Evolutionary conservation across 2,329 filamentous ascomycete genomes (phyloP).

Genomic region (Orbilia blumenaviensis): DNA sequence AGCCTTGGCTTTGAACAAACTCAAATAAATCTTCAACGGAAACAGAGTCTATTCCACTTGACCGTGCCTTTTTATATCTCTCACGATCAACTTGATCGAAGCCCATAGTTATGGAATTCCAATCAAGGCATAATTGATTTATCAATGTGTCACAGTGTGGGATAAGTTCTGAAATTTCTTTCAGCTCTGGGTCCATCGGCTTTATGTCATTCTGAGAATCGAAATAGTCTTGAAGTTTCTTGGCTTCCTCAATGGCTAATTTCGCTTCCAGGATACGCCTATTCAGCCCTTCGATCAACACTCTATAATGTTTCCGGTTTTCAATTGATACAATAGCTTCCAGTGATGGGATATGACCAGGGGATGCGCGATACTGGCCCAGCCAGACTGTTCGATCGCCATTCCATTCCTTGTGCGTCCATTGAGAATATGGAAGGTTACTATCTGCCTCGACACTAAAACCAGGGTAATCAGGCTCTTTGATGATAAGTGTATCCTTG

Average conservation of each 20-base stretch:
- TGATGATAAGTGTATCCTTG: constrained; percentile 7
- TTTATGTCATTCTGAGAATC: background rate
- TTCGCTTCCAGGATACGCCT: background rate
- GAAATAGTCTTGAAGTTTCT: background rate
- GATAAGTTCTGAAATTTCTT: background rate
- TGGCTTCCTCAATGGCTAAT: background rate
- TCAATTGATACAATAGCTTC: background rate
- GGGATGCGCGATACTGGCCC: constrained; percentile 12
- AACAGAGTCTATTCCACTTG: background rate
- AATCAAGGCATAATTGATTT: constrained; percentile 9
- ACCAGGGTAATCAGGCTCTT: constrained; percentile 12
- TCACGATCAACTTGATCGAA: background rate
- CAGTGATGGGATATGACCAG: constrained; percentile 16
- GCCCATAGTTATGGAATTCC: constrained; percentile 14
- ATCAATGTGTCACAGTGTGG: constrained; percentile 16
- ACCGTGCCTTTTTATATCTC: background rate
- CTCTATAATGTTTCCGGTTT: constrained; percentile 9
- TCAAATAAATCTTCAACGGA: background rate
- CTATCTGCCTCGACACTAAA: constrained; percentile 2
- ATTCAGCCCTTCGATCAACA: background rate
- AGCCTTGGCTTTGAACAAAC: background rate
- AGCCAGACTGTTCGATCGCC: background rate
- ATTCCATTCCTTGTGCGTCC: background rate
- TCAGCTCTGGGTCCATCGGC: constrained; percentile 11
- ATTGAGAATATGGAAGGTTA: constrained; percentile 25